Conservation (phyloP, 345 rosid species). For the Acer negundo region DNA sequence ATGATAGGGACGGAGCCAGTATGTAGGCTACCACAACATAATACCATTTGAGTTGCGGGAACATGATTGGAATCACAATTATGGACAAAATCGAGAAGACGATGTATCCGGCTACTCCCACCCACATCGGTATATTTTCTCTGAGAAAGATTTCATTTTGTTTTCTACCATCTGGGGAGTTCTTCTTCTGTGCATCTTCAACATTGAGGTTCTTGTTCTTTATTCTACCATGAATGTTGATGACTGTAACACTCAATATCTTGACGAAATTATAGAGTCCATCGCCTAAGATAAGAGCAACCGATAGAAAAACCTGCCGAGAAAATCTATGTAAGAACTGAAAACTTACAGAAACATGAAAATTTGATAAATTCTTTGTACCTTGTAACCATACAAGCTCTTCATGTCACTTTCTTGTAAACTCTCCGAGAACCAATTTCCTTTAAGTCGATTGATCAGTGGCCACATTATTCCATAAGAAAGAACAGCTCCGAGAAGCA, state of each 20-base stretch:
- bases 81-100: slow-evolving; percentile 57
- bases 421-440: slow-evolving; percentile 71
- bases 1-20: slow-evolving; percentile 86
- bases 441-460: slow-evolving; percentile 63
- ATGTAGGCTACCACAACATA: slow-evolving; percentile 71
- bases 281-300: slow-evolving; percentile 87
- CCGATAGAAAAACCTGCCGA: slow-evolving; percentile 67
- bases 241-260: slow-evolving; percentile 49
- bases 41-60: slow-evolving; percentile 95
- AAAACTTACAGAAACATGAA: background rate
- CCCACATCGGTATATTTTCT: slow-evolving; percentile 81
- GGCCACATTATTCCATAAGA: slow-evolving; percentile 96
- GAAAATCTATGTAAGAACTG: slow-evolving; percentile 5
- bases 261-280: slow-evolving; percentile 89
- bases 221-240: slow-evolving; percentile 48
- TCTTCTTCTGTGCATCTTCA: slow-evolving; percentile 28
- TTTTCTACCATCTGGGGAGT: slow-evolving; percentile 33
- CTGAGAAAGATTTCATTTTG: slow-evolving; percentile 66
- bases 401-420: slow-evolving; percentile 76
- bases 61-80: slow-evolving; percentile 70
- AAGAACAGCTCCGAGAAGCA: slow-evolving; percentile 80
- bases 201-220: slow-evolving; percentile 39
- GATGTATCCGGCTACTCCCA: slow-evolving; percentile 60
- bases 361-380: slow-evolving; percentile 13
- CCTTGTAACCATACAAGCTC: slow-evolving; percentile 93